These are phyloP conservation scores for Dittrichia graveolens DNA, from an alignment of 129 eudicot species.

Conservation along the genomic window DNA sequence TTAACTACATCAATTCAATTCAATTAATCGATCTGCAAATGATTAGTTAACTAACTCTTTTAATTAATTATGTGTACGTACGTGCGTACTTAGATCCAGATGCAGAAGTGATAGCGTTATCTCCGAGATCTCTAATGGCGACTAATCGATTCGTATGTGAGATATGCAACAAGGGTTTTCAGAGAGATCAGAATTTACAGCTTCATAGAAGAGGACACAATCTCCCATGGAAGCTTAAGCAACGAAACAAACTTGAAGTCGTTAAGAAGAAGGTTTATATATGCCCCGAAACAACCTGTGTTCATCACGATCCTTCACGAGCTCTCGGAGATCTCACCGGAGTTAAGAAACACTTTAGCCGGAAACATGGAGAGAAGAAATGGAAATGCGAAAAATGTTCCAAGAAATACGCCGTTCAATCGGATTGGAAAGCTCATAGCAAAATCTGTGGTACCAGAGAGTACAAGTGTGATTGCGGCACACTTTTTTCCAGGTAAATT, in stretches of 20 bases:
- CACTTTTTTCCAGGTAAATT: conserved; percentile 74
- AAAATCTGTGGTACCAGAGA: conserved; percentile 95
- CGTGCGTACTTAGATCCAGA: conserved; percentile 58
- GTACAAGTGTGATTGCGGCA: conserved; percentile 93
- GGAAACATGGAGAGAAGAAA: conserved; percentile 94
- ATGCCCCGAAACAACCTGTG: conserved; percentile 75
- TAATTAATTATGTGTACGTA: conserved; percentile 8
- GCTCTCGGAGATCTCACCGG: conserved; percentile 95
- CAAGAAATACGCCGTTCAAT: conserved; percentile 86
- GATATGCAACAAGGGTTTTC: conserved; percentile 85
- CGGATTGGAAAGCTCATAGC: conserved; percentile 94
- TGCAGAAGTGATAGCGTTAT: conserved; percentile 89
- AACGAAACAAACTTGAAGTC: conserved; percentile 58
- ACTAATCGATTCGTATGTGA: conserved; percentile 83
- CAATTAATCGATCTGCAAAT: no score
- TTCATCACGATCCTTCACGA: conserved; percentile 81
- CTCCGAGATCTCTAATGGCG: conserved; percentile 84
- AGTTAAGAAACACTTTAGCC: conserved; percentile 75
- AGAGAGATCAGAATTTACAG: conserved; percentile 87
- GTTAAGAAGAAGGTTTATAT: conserved; percentile 73
- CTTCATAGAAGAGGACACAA: conserved; percentile 93
- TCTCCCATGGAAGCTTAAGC: conserved; percentile 90
- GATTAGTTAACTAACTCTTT: neutral
- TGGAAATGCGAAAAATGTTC: conserved; percentile 93
- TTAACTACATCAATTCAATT: neutral